Percentiles rank a stretch among this genome's conserved stretches.
phyloP scores from a whole-genome alignment of 768 basidiomycete species.

The Mycena amicta region DNA sequence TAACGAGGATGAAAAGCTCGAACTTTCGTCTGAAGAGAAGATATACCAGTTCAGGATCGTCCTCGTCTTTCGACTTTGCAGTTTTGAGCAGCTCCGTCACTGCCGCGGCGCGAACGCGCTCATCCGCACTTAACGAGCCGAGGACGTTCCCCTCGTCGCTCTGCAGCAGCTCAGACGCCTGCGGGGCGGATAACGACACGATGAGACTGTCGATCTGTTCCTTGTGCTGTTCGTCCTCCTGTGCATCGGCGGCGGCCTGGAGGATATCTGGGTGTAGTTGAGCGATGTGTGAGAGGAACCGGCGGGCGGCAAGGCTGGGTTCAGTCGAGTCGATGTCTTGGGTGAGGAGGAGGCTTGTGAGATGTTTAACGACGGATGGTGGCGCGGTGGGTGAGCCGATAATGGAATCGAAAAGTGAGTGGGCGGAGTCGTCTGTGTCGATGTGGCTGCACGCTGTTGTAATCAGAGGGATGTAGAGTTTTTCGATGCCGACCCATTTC shows the following conservation, averaged over 20 bases:
- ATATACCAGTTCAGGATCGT: slow-evolving; percentile 48
- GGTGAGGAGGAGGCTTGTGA: slow-evolving; percentile 32
- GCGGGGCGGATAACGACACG: slow-evolving; percentile 52
- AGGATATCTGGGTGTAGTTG: slow-evolving; percentile 65
- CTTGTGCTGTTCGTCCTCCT: slow-evolving; percentile 38
- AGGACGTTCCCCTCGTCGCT: slow-evolving; percentile 43
- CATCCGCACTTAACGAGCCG: slow-evolving; percentile 64
- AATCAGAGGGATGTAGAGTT: slow-evolving; percentile 58
- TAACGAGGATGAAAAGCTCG: slow-evolving; percentile 26
- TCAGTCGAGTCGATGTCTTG: slow-evolving; percentile 28
- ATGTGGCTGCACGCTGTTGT: slow-evolving; percentile 39
- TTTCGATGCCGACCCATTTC: slow-evolving; percentile 55
- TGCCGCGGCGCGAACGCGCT: slow-evolving; percentile 58
- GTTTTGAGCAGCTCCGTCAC: slow-evolving; percentile 55
- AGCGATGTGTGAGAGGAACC: slow-evolving; percentile 58
- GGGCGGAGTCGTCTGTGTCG: slow-evolving; percentile 32
- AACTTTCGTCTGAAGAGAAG: background rate
- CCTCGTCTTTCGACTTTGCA: slow-evolving; percentile 31
- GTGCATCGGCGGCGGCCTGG: slow-evolving; percentile 41
- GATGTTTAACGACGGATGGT: slow-evolving; percentile 32
- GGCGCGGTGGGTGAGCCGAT: slow-evolving; percentile 39
- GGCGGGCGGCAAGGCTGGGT: slow-evolving; percentile 29
- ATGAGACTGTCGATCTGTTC: slow-evolving; percentile 56
- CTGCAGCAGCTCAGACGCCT: slow-evolving; percentile 17
- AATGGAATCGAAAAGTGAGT: slow-evolving; percentile 40